These are phyloP conservation scores for Abelmoschus esculentus DNA, from an alignment of 345 rosid genomes.

Conservation along the genomic window DNA sequence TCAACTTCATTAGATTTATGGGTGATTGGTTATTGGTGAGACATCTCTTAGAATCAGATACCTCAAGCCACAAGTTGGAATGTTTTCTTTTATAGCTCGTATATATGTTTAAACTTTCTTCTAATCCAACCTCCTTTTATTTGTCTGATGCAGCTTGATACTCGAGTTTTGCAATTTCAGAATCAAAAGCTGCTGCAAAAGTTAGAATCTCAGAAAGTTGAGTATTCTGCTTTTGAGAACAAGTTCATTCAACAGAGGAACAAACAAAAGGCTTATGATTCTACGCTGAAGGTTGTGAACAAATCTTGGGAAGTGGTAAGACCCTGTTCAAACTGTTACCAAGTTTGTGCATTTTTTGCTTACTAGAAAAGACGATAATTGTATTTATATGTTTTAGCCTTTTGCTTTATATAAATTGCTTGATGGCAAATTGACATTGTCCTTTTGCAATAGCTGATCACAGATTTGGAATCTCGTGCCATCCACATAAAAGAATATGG, in stretches of 20 bases:
- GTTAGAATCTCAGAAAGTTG: conserved; percentile 76
- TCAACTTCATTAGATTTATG: background rate
- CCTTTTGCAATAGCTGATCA: conserved; percentile 44
- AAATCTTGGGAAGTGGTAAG: conserved; percentile 73
- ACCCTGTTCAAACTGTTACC: background rate
- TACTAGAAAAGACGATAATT: background rate
- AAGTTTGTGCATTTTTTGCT: conserved; percentile 4
- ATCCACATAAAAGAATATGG: conserved; percentile 35
- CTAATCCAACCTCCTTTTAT: background rate
- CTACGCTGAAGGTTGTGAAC: conserved; percentile 50
- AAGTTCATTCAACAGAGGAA: conserved; percentile 45
- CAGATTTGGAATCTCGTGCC: conserved; percentile 55
- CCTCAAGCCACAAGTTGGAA: background rate
- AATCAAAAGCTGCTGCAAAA: conserved; percentile 83
- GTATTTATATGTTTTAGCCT: background rate
- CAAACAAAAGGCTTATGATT: conserved; percentile 47
- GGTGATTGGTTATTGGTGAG: background rate
- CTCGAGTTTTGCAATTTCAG: conserved; percentile 74
- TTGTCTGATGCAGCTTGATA: conserved; percentile 48
- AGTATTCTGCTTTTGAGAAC: conserved; percentile 55
- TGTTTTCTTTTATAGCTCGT: too few relatives aligned
- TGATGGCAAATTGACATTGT: conserved; percentile 18
- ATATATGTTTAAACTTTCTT: too few relatives aligned
- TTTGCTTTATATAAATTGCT: conserved; percentile 5
- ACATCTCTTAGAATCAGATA: background rate